A percentile compares a stretch with the other conserved stretches of the same genome.
phyloP scores from a whole-genome alignment of 2,329 filamentous ascomycete species.

The Colletotrichum falcatum region DNA sequence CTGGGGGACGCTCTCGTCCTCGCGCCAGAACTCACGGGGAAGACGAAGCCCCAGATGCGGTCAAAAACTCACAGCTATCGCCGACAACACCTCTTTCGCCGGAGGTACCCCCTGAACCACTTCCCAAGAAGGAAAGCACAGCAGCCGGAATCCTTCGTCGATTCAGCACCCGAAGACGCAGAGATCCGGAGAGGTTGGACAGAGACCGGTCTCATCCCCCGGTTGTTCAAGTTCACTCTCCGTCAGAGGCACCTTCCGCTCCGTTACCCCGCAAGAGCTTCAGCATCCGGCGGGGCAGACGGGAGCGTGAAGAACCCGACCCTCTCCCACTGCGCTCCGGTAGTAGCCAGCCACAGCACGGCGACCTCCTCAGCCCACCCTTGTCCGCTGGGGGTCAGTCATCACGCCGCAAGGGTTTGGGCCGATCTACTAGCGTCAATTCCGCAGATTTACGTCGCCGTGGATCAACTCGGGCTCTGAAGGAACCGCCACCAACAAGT shows the following conservation, averaged over 20 bases:
- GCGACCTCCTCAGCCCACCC: slow-evolving; percentile 82
- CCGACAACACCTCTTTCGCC: slow-evolving; percentile 60
- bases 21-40: slow-evolving; percentile 94
- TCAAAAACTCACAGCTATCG: slow-evolving; percentile 73
- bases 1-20: slow-evolving; percentile 84
- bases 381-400: slow-evolving; percentile 69
- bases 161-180: slow-evolving; percentile 87
- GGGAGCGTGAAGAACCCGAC: slow-evolving; percentile 64
- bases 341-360: slow-evolving; percentile 78
- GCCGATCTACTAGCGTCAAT: slow-evolving; percentile 91
- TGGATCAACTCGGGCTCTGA: slow-evolving; percentile 58
- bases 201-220: slow-evolving; percentile 78
- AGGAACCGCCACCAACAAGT: slow-evolving; percentile 79
- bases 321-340: slow-evolving; percentile 64
- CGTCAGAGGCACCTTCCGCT: slow-evolving; percentile 71
- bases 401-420: slow-evolving; percentile 76
- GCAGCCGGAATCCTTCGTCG: slow-evolving; percentile 86
- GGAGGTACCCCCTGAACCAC: slow-evolving; percentile 70
- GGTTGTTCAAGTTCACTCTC: slow-evolving; percentile 81
- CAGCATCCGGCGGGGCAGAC: slow-evolving; percentile 75
- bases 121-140: slow-evolving; percentile 85
- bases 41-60: slow-evolving; percentile 82
- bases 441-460: slow-evolving; percentile 84
- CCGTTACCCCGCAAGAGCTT: slow-evolving; percentile 83
- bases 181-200: slow-evolving; percentile 73